Conservation (phyloP, 306 rosid genomes). For the Quercus ilex region DNA sequence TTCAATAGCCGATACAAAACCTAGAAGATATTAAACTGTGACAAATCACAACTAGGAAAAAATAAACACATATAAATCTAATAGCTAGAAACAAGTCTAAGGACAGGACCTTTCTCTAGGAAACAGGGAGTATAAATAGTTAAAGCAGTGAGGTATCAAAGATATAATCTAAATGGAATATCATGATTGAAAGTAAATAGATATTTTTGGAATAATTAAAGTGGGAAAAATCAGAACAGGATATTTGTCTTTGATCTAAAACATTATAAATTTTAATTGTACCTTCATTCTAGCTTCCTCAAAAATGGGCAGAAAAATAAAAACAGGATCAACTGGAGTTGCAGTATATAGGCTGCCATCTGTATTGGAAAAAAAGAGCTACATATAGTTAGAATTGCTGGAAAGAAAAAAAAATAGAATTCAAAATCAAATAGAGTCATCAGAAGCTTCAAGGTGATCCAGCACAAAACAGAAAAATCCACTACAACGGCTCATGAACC, state of each 20-base stretch:
- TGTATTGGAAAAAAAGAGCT: constrained; percentile 21
- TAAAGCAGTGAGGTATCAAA: background rate
- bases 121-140: background rate
- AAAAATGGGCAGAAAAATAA: constrained; percentile 73
- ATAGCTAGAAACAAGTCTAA: too few relatives aligned
- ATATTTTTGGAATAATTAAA: background rate
- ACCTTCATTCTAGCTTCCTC: constrained; percentile 98
- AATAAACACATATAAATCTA: background rate
- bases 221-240: constrained; percentile 6
- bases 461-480: background rate
- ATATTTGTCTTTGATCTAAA: background rate
- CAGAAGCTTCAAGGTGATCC: background rate
- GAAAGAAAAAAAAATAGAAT: background rate
- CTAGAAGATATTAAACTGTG: background rate
- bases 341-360: constrained; percentile 80
- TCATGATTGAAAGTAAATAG: background rate
- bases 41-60: background rate
- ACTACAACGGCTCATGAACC: background rate
- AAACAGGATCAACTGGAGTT: constrained; percentile 88
- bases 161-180: background rate
- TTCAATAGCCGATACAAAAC: background rate
- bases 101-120: background rate
- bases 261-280: background rate
- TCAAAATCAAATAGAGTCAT: background rate
- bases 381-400: background rate